Conservation (phyloP, 176 grass and related monocot species). For the Lolium multiflorum region DNA sequence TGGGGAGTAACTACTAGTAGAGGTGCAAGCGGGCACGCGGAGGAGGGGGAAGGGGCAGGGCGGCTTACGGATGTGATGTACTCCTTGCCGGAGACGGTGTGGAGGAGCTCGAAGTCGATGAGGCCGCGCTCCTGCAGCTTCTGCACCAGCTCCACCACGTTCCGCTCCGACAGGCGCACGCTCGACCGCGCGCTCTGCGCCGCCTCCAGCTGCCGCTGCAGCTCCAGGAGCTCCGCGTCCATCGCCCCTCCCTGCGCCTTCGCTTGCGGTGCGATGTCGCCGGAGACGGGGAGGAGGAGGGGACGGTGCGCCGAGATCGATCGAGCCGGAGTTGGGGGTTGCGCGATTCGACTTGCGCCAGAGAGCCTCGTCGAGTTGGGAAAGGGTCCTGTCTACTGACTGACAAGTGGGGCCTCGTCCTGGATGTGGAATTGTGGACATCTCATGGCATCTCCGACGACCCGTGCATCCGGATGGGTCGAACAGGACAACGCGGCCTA, state of each 20-base stretch:
- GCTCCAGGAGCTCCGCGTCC: slow-evolving; percentile 92
- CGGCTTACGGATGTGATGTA: slow-evolving; percentile 91
- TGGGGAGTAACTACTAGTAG: not conserved
- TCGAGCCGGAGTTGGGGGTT: not conserved
- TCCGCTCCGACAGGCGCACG: slow-evolving; percentile 90
- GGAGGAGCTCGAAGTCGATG: slow-evolving; percentile 94
- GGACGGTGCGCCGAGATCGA: slow-evolving; percentile 46
- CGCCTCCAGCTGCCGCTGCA: slow-evolving; percentile 91
- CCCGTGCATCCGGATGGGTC: too few species aligned
- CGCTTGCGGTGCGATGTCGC: not conserved
- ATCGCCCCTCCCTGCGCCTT: slow-evolving; percentile 31
- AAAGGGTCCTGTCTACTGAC: not conserved
- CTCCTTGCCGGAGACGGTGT: slow-evolving; percentile 87
- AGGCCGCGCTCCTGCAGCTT: slow-evolving; percentile 78
- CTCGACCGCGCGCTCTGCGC: slow-evolving; percentile 91
- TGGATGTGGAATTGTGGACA: too few species aligned
- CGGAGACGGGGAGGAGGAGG: slow-evolving; percentile 13
- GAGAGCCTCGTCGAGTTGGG: too few species aligned
- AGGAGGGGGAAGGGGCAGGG: not conserved
- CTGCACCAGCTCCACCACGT: slow-evolving; percentile 91
- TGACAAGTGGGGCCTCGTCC: slow-evolving; percentile 13
- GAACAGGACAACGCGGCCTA: too few species aligned
- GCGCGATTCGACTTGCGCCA: slow-evolving; percentile 24
- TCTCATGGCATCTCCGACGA: too few species aligned
- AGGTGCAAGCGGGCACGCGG: not conserved